These are phyloP conservation scores for Thalassiosira pacifica DNA, from an alignment of 352 stramenopile species.

Conservation along the genomic window DNA sequence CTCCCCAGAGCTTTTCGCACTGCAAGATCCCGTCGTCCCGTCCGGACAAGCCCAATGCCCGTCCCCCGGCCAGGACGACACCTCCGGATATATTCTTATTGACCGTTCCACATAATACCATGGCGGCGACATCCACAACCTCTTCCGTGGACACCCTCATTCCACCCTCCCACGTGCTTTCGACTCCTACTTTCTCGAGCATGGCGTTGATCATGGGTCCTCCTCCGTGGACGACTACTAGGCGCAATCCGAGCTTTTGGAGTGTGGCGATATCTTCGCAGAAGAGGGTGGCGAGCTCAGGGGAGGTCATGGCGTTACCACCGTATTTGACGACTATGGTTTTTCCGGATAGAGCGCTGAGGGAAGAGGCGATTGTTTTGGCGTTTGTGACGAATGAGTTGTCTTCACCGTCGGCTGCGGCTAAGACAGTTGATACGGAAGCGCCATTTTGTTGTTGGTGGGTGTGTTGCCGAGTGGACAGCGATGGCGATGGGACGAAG, in stretches of 20 bases:
- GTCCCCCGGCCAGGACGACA: slow-evolving; percentile 84
- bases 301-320: slow-evolving; percentile 92
- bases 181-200: slow-evolving; percentile 85
- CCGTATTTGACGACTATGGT: slow-evolving; percentile 87
- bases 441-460: not conserved
- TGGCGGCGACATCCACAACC: slow-evolving; percentile 88
- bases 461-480: not conserved
- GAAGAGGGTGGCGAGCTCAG: slow-evolving; percentile 91
- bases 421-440: not conserved
- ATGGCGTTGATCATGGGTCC: slow-evolving; percentile 94
- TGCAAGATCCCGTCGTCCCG: slow-evolving; percentile 87
- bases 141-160: slow-evolving; percentile 87
- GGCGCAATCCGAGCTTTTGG: slow-evolving; percentile 94
- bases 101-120: slow-evolving; percentile 89
- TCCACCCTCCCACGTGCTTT: slow-evolving; percentile 87
- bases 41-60: slow-evolving; percentile 85
- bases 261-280: slow-evolving; percentile 96
- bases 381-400: slow-evolving; percentile 63
- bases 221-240: slow-evolving; percentile 95
- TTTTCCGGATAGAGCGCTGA: slow-evolving; percentile 65
- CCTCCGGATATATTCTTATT: slow-evolving; percentile 88
- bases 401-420: not conserved
- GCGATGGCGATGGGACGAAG: not conserved
- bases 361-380: slow-evolving; percentile 68
- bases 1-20: slow-evolving; percentile 85